Conservation (phyloP, 148 eudicot genomes). For the Cornus controversa region DNA sequence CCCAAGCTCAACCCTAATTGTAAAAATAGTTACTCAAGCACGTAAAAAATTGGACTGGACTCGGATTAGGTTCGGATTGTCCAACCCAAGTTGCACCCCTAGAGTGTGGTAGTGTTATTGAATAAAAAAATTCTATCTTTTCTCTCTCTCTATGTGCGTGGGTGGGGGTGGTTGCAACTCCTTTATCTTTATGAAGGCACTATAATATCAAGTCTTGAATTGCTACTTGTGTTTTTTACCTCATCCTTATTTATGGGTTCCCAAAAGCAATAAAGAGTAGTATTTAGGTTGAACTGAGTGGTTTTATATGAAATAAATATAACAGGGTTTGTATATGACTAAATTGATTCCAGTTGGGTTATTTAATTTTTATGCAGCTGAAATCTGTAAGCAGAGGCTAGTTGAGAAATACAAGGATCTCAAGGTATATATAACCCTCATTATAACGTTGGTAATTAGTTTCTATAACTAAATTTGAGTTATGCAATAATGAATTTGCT, state of each 20-base stretch:
- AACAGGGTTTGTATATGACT: not conserved
- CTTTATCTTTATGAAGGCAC: not conserved
- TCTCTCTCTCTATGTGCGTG: no score
- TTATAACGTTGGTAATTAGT: not conserved
- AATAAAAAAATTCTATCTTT: no score
- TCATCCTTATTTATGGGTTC: not conserved
- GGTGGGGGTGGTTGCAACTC: no score
- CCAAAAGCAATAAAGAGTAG: not conserved
- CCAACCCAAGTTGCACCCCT: no score
- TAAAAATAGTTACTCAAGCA: no score
- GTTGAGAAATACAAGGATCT: conserved; percentile 70
- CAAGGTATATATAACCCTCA: conserved; percentile 43
- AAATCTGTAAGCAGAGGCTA: conserved; percentile 61
- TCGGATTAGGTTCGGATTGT: no score
- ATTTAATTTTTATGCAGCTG: conserved; percentile 67
- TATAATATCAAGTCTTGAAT: not conserved
- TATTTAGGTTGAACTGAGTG: not conserved
- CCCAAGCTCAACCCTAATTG: no score
- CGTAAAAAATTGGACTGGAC: no score
- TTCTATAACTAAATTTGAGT: not conserved
- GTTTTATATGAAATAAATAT: not conserved
- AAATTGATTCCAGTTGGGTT: no score
- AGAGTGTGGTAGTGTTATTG: not conserved
- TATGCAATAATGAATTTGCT: not conserved
- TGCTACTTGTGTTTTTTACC: not conserved